Evolutionary conservation across 2,329 filamentous ascomycete species (phyloP).

Genomic region (Verruconis gallopava): DNA sequence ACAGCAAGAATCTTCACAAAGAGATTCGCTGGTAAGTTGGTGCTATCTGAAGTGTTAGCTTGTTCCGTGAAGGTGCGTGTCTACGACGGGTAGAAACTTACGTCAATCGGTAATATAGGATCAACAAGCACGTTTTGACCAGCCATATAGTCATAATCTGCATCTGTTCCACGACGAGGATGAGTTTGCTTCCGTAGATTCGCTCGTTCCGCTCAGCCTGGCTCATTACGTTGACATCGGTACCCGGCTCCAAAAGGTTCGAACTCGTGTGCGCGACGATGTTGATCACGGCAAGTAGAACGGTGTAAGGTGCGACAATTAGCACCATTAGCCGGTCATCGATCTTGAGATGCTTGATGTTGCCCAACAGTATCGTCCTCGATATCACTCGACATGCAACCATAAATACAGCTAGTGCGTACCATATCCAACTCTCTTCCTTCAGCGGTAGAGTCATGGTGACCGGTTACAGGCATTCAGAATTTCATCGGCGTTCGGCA

Average conservation of each 20-base stretch:
- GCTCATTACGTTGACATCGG: constrained; percentile 20
- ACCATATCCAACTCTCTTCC: constrained; percentile 12
- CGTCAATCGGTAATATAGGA: constrained; percentile 41
- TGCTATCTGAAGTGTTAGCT: constrained; percentile 15
- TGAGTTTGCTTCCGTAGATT: constrained; percentile 41
- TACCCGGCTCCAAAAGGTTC: constrained; percentile 23
- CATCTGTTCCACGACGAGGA: constrained; percentile 40
- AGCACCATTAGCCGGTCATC: constrained; percentile 25
- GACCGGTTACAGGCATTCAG: not conserved
- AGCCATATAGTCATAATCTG: constrained; percentile 39
- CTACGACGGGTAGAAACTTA: constrained; percentile 15
- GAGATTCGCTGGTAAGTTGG: constrained; percentile 20
- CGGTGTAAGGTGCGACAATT: constrained; percentile 24
- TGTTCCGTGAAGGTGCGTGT: constrained; percentile 14
- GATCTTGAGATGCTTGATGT: constrained; percentile 15
- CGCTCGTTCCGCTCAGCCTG: constrained; percentile 28
- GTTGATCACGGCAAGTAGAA: constrained; percentile 22
- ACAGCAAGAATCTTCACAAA: constrained; percentile 30
- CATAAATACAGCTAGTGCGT: constrained; percentile 8
- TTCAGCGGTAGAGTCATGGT: constrained; percentile 6
- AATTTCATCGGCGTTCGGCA: not conserved
- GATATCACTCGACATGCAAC: constrained; percentile 10
- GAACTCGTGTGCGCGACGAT: constrained; percentile 20
- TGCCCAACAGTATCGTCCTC: constrained; percentile 9
- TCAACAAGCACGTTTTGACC: constrained; percentile 40